Conservation (phyloP, 352 stramenopile species). For the Pythium rishiriense region DNA sequence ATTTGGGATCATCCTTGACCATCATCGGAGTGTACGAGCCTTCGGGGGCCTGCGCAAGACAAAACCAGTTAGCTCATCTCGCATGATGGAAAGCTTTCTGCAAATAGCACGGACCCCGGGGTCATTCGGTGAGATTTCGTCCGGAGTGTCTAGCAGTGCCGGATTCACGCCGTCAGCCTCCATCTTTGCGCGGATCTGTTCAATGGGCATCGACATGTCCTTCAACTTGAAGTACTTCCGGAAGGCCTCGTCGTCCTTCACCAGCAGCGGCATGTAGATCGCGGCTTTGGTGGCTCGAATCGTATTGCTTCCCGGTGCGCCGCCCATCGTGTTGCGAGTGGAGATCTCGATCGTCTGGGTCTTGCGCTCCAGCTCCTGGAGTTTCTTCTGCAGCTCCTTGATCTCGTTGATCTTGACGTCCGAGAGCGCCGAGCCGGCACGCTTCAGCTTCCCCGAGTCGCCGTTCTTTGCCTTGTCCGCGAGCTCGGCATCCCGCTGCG, state of each 20-base stretch:
- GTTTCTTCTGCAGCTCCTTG: constrained; percentile 70
- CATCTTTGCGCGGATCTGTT: constrained; percentile 86
- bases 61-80: not conserved
- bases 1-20: constrained; percentile 72
- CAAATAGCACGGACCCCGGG: constrained; percentile 47
- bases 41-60: constrained; percentile 46
- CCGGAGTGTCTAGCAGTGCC: constrained; percentile 62
- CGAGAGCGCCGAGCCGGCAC: constrained; percentile 36
- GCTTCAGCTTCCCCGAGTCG: constrained; percentile 26
- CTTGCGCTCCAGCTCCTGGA: constrained; percentile 74
- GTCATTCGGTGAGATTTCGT: constrained; percentile 78
- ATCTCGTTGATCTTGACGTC: constrained; percentile 73
- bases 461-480: constrained; percentile 21
- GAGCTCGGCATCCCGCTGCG: constrained; percentile 27
- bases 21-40: constrained; percentile 70
- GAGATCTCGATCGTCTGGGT: constrained; percentile 55
- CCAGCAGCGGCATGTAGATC: constrained; percentile 60
- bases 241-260: constrained; percentile 72
- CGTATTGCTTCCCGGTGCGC: constrained; percentile 7
- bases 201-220: constrained; percentile 69
- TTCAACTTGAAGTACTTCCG: constrained; percentile 87
- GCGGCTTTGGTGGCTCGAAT: constrained; percentile 28
- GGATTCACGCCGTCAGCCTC: constrained; percentile 63
- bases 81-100: not conserved
- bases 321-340: constrained; percentile 20